Base-by-base conservation (phyloP, 495 filamentous ascomycete species). In the Apodospora peruviana region DNA sequence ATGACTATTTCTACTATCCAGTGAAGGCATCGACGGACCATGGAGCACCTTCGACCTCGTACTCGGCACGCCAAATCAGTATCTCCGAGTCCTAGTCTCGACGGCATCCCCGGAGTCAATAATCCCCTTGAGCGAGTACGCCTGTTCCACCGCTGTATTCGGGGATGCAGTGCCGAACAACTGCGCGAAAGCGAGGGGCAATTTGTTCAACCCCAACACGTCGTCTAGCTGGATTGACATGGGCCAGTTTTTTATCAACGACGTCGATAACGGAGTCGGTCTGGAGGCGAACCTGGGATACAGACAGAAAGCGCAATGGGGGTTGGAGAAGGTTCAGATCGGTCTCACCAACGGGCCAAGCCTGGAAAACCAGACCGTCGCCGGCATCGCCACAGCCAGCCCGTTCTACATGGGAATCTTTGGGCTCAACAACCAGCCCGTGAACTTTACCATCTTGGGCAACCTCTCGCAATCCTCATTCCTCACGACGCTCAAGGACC, bases 341-440 rank as follows among this genome's bases (percentile, higher is more conserved):
- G 76, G 77, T 2, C 18, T 65, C 49, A 52, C 62, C 44, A n/a
- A n/a, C n/a, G 72, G 74, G 19, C 71, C 75, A 1, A 63, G 62
- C 14, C 50, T 81, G 20, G 51, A 65, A 5, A 64, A 75, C 53
- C 72, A 76, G 43, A 66, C 70, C 8, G 65, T 84, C 18, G 73
- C 63, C n/a, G 71, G 57, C 3, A 62, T 78, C 19, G 66, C 68
- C 3, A 57, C 59, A 0, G 47, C 68, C 12, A 59, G 71, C 8
- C 66, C 75, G 29, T 76, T 80, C 46, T 81, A 79, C 58, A 56
- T 83, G 0, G 70, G 69, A 12, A 61, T 75, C 24, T 73, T 84
- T 48, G 81, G 80, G n/a, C 59, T 83, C 37, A 73, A 73, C 45
- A 66, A 70, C 27, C 66, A 70, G 50, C 59, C 72, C 0, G 68